These are phyloP conservation scores for Solanum raphanifolium DNA, from an alignment of 257 asterid genomes.

Conservation along the genomic window DNA sequence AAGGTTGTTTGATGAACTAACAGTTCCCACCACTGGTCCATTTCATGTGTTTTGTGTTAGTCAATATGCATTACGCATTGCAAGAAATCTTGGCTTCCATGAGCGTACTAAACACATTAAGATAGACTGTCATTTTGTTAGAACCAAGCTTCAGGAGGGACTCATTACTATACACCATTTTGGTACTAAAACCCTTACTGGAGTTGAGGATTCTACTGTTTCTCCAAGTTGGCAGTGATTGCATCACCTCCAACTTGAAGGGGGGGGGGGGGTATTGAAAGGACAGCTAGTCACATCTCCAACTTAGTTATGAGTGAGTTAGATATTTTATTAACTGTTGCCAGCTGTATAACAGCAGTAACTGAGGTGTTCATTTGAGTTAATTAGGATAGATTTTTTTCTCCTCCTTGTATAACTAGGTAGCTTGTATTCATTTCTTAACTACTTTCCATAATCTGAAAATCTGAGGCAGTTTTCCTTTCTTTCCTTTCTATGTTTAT, in stretches of 20 bases:
- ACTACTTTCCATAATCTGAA: no score
- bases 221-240: background rate
- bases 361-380: no score
- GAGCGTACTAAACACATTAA: background rate
- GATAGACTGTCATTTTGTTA: background rate
- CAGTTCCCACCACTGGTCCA: background rate
- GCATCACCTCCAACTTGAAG: background rate
- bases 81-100: background rate
- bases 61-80: background rate
- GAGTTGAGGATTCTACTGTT: background rate
- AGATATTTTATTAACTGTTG: no score
- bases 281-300: background rate
- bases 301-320: no score
- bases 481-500: no score
- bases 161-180: background rate
- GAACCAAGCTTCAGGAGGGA: background rate
- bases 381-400: no score
- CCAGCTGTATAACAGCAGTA: no score
- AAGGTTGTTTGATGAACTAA: background rate
- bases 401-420: no score
- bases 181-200: background rate
- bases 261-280: background rate
- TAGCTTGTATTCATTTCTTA: no score
- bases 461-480: no score
- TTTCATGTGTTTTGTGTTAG: background rate